These are phyloP conservation scores for Paracoccidioides lutzii DNA, from an alignment of 2,329 filamentous ascomycete genomes.

Conservation along the genomic window DNA sequence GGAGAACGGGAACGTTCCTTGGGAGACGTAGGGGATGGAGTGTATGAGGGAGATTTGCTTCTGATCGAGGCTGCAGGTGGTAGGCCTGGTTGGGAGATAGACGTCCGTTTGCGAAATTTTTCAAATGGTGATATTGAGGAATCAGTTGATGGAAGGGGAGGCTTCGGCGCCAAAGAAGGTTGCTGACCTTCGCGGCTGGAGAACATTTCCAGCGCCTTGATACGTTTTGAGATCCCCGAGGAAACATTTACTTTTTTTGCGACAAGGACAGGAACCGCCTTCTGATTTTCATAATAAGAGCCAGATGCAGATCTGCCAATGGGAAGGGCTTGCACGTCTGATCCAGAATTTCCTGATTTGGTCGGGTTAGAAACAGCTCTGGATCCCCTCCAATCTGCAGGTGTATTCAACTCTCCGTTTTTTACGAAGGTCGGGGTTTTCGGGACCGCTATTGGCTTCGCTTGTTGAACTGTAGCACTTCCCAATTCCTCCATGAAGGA, in stretches of 20 bases:
- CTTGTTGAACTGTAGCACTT: slow-evolving; percentile 68
- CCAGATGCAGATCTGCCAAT: slow-evolving; percentile 29
- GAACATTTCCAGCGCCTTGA: slow-evolving; percentile 81
- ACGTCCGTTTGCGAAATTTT: slow-evolving; percentile 36
- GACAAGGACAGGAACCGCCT: slow-evolving; percentile 36
- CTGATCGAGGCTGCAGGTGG: slow-evolving; percentile 14
- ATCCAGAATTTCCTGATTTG: slow-evolving; percentile 15
- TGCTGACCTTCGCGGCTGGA: slow-evolving; percentile 36
- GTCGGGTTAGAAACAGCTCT: slow-evolving; percentile 30
- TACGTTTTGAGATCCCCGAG: slow-evolving; percentile 83
- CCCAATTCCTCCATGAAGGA: slow-evolving; percentile 75
- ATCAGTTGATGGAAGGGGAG: slow-evolving; percentile 20
- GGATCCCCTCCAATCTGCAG: slow-evolving; percentile 24
- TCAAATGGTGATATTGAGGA: slow-evolving; percentile 46
- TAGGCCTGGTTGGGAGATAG: slow-evolving; percentile 21
- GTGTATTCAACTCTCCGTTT: slow-evolving; percentile 18
- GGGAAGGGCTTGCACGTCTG: slow-evolving; percentile 21
- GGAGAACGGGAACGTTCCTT: slow-evolving; percentile 14
- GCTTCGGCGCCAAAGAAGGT: slow-evolving; percentile 18
- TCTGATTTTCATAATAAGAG: slow-evolving; percentile 20
- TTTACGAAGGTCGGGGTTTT: slow-evolving; percentile 62
- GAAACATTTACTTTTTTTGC: slow-evolving; percentile 71
- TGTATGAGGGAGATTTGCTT: slow-evolving; percentile 18
- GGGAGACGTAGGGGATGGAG: slow-evolving; percentile 15
- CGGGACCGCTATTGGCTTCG: slow-evolving; percentile 63